A percentile compares a stretch with the other conserved stretches of the same genome.
phyloP scores from a whole-genome alignment of 805 yeast genomes.

The Starmerella vitae region DNA sequence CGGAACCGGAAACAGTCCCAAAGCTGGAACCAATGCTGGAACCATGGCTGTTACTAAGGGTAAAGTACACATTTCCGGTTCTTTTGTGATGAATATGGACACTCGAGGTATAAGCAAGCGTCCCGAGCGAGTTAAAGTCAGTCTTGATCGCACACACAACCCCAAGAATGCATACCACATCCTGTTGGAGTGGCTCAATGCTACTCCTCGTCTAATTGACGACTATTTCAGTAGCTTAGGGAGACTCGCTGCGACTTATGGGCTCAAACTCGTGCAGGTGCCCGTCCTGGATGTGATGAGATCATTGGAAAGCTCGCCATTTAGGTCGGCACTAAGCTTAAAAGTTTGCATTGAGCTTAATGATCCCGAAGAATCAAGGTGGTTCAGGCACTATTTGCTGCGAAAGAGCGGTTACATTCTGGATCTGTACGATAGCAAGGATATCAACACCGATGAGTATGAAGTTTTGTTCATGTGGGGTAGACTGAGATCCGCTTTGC shows the following conservation, averaged over 20 bases:
- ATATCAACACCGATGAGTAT: slow-evolving; percentile 41
- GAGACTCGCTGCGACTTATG: slow-evolving; percentile 72
- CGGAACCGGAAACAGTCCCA: neutral
- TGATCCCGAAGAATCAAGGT: slow-evolving; percentile 29
- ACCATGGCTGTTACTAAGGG: neutral
- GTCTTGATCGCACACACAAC: slow-evolving; percentile 82
- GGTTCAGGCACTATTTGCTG: slow-evolving; percentile 64
- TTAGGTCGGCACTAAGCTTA: slow-evolving; percentile 70
- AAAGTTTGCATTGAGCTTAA: slow-evolving; percentile 45
- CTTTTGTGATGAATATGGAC: slow-evolving; percentile 37
- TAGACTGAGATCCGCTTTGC: slow-evolving; percentile 28
- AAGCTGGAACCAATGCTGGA: neutral
- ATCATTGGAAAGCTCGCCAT: slow-evolving; percentile 66
- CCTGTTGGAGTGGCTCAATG: slow-evolving; percentile 81
- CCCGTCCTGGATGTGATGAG: slow-evolving; percentile 82
- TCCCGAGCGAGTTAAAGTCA: slow-evolving; percentile 67
- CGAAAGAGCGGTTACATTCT: slow-evolving; percentile 59
- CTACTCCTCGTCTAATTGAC: slow-evolving; percentile 74
- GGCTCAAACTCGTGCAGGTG: slow-evolving; percentile 66
- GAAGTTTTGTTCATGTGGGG: slow-evolving; percentile 89
- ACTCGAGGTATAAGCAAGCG: slow-evolving; percentile 56
- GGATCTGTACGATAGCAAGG: slow-evolving; percentile 43
- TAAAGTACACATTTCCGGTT: slow-evolving; percentile 14
- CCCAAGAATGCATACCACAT: slow-evolving; percentile 92
- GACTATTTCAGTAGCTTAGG: slow-evolving; percentile 67